These are phyloP conservation scores for Phaeosphaeria sp. DNA, from an alignment of 2,329 filamentous ascomycete species.

Conservation along the genomic window DNA sequence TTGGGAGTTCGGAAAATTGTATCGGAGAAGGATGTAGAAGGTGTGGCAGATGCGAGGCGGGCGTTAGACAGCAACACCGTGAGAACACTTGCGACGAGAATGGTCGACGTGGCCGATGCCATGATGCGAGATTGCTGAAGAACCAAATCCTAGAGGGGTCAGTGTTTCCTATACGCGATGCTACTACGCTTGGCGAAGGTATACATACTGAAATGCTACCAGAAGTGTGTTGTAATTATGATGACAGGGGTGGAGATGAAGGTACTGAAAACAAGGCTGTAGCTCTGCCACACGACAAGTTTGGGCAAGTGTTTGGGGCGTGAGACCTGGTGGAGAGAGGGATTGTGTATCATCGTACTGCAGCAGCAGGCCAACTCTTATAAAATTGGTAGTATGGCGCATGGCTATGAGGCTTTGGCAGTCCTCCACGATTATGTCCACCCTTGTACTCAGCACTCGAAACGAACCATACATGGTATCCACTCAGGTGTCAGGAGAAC, in stretches of 20 bases:
- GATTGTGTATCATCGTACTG: not conserved
- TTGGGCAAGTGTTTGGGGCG: too few species aligned
- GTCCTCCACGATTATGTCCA: not conserved
- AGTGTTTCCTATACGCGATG: not conserved
- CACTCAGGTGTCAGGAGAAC: too few species aligned
- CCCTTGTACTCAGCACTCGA: not conserved
- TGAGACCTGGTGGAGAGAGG: too few species aligned
- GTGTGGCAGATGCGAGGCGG: constrained; percentile 1
- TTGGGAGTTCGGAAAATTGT: constrained; percentile 12
- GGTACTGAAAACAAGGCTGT: not conserved
- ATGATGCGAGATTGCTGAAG: not conserved
- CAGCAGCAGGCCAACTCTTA: not conserved
- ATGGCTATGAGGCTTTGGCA: not conserved
- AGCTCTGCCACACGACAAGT: not conserved
- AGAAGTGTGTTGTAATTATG: not conserved
- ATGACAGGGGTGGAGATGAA: not conserved
- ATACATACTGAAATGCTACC: not conserved
- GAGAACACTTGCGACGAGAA: not conserved
- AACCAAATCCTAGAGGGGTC: not conserved
- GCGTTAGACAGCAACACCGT: constrained; percentile 1
- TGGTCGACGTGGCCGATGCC: not conserved
- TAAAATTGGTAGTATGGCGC: not conserved
- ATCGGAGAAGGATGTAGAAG: constrained; percentile 2
- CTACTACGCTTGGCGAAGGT: not conserved
- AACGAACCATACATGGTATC: not conserved